Conservation (phyloP, 2,329 filamentous ascomycete genomes). For the Scedosporium aurantiacum region DNA sequence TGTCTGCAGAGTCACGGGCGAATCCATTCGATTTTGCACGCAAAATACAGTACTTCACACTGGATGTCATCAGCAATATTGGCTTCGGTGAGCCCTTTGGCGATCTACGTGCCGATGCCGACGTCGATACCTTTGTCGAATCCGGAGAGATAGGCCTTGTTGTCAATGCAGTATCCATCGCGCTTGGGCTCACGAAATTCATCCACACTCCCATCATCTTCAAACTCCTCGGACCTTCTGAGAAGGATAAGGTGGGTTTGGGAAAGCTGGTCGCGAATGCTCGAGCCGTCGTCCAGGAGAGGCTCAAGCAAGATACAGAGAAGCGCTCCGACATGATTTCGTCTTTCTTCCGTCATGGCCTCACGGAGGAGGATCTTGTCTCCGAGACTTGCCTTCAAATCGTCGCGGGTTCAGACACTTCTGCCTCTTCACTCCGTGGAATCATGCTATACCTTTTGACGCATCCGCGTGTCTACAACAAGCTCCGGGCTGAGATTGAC, state of each 20-base stretch:
- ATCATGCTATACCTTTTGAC: slow-evolving; percentile 41
- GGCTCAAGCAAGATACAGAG: slow-evolving; percentile 12
- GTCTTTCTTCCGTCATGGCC: slow-evolving; percentile 27
- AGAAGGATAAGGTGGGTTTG: slow-evolving; percentile 25
- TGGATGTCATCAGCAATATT: slow-evolving; percentile 43
- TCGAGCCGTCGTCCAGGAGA: slow-evolving; percentile 11
- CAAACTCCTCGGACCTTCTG: slow-evolving; percentile 27
- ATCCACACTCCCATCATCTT: slow-evolving; percentile 33
- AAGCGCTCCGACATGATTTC: slow-evolving; percentile 38
- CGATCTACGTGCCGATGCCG: slow-evolving; percentile 30
- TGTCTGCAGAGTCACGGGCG: slow-evolving; percentile 18
- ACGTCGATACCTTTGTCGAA: slow-evolving; percentile 34
- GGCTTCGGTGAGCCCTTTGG: slow-evolving; percentile 38
- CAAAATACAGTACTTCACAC: slow-evolving; percentile 37
- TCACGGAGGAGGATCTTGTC: slow-evolving; percentile 26
- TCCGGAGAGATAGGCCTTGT: slow-evolving; percentile 30
- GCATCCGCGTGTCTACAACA: slow-evolving; percentile 32
- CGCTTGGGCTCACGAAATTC: slow-evolving; percentile 28
- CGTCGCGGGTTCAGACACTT: slow-evolving; percentile 47
- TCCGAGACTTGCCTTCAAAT: slow-evolving; percentile 32
- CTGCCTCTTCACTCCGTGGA: slow-evolving; percentile 40
- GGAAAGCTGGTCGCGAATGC: slow-evolving; percentile 34
- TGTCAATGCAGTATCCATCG: slow-evolving; percentile 28
- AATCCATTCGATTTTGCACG: slow-evolving; percentile 34
- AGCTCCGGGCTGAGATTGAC: slow-evolving; percentile 35